Conservation (phyloP, 495 filamentous ascomycete species). For the Letharia lupina region DNA sequence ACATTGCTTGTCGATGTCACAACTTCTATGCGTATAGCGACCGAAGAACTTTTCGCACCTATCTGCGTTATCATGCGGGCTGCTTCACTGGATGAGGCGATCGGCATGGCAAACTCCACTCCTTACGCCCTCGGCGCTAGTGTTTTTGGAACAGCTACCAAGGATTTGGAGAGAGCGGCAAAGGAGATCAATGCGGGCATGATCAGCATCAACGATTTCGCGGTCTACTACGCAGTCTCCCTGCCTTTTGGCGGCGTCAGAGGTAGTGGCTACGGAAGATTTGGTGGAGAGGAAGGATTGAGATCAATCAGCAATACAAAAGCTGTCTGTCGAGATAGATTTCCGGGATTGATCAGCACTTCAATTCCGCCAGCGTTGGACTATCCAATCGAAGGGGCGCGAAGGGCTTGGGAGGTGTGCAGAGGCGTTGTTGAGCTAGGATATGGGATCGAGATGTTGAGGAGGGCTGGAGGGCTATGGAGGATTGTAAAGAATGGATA, state of each 20-base stretch:
- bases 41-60: conserved; percentile 86
- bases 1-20: conserved; percentile 83
- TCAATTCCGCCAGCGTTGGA: conserved; percentile 67
- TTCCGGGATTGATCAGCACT: conserved; percentile 51
- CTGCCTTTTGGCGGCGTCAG: conserved; percentile 80
- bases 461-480: conserved; percentile 41
- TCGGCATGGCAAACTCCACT: conserved; percentile 67
- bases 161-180: conserved; percentile 51
- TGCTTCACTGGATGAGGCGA: conserved; percentile 48
- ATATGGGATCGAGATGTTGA: conserved; percentile 46
- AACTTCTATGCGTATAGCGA: conserved; percentile 70
- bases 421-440: conserved; percentile 55
- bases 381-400: conserved; percentile 66
- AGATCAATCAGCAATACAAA: conserved; percentile 79
- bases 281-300: conserved; percentile 85
- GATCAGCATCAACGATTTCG: conserved; percentile 93
- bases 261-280: conserved; percentile 77
- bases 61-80: conserved; percentile 78
- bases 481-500: conserved; percentile 34
- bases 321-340: conserved; percentile 71
- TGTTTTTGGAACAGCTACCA: conserved; percentile 60
- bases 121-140: conserved; percentile 70
- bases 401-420: conserved; percentile 49
- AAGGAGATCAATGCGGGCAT: conserved; percentile 70
- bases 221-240: conserved; percentile 81